Percentiles rank a stretch among this genome's conserved stretches.
Conservation (phyloP, 495 filamentous ascomycete species). For the Penicillium roqueforti region DNA sequence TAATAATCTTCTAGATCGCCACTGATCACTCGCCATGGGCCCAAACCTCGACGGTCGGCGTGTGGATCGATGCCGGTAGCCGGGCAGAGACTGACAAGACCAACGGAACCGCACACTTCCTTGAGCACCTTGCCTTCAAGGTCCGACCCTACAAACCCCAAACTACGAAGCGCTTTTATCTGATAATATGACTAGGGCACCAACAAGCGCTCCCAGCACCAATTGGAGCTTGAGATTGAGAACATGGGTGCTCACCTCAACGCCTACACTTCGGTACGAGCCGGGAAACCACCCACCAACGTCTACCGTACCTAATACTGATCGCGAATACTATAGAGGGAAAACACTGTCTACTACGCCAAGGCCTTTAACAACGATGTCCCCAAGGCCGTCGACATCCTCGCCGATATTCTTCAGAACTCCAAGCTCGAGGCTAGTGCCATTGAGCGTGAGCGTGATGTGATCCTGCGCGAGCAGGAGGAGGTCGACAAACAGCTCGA, state of each 20-base stretch:
- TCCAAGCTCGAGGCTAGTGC: slow-evolving; percentile 89
- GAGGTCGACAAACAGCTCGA: slow-evolving; percentile 99
- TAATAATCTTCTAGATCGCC: slow-evolving; percentile 65
- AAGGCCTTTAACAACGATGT: slow-evolving; percentile 98
- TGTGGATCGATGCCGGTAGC: slow-evolving; percentile 99
- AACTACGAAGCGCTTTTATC: slow-evolving; percentile 14
- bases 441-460: slow-evolving; percentile 95
- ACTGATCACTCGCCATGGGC: slow-evolving; percentile 98
- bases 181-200: slow-evolving; percentile 63
- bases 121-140: slow-evolving; percentile 99
- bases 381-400: slow-evolving; percentile 91
- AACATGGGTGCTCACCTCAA: slow-evolving; percentile 99
- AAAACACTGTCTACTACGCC: slow-evolving; percentile 99
- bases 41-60: slow-evolving; percentile 96
- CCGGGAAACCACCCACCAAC: slow-evolving; percentile 19
- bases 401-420: slow-evolving; percentile 98
- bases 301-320: slow-evolving; percentile 15
- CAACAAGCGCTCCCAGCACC: slow-evolving; percentile 84
- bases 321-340: slow-evolving; percentile 59
- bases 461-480: slow-evolving; percentile 97
- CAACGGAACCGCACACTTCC: slow-evolving; percentile 98
- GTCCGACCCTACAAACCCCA: slow-evolving; percentile 38
- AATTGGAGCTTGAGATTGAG: slow-evolving; percentile 98
- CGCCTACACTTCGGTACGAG: slow-evolving; percentile 95
- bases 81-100: slow-evolving; percentile 97